Base-by-base conservation (phyloP, 2,329 filamentous ascomycete genomes). In the Trichoderma lentiforme region DNA sequence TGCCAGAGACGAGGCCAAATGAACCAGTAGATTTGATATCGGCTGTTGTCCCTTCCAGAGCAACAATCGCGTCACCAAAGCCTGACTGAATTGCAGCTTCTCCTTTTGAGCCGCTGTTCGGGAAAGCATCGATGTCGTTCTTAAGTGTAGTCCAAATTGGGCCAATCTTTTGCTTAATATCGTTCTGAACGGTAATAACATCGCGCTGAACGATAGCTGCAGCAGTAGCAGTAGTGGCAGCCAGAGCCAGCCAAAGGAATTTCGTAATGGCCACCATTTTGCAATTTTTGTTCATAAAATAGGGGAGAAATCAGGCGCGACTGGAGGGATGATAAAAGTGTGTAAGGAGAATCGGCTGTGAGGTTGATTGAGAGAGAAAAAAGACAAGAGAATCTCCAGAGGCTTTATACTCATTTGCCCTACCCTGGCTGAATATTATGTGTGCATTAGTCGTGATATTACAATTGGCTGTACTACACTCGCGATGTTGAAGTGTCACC, bases 51-150 rank as follows among this genome's bases (percentile, higher is more conserved):
- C 0, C 1, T 1, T 51, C 7, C n/a, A 51, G 3, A 51, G 43
- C 43, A 24, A 1, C 0, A 51, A 51, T 51, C n/a, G 9, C n/a
- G 3, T 47, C 4, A 21, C 1, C 1, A 9, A 51, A 51, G 1
- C 3, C 43, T n/a, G 0, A 0, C 0, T 14, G n/a, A 2, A 51
- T 51, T 51, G 43, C 1, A 6, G 11, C 9, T 51, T 1, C 43
- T 51, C n/a, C 43, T 51, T 2, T 1, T 51, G 7, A 6, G 9
- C 43, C 43, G 43, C 43, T 51, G 4, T 24, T 6, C 9, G 43
- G 43, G 43, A 51, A 51, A 51, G 9, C 43, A 12, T 12, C 1
- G 0, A 51, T 21, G 2, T 51, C n/a, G n/a, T 5, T 21, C 0
- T 51, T 21, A 11, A 51, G 43, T 9, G 43, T 51, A 12, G n/a